Evolutionary conservation across 495 filamentous ascomycete species (phyloP).

Genomic region (Ascobolus immersus): DNA sequence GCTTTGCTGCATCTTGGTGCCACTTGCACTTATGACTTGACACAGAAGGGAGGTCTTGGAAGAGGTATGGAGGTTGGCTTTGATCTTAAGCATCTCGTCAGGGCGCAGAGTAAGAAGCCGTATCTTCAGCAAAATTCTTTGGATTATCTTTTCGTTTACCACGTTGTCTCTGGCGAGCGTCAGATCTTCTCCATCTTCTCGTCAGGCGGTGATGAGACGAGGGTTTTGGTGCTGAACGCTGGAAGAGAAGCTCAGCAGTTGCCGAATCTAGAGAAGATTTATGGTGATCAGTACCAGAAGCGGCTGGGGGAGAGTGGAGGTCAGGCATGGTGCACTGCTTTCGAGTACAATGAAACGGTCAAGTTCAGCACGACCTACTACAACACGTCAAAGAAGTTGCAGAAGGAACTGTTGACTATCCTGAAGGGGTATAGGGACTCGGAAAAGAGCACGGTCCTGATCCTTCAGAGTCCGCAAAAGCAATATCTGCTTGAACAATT

Average conservation of each 20-base stretch:
- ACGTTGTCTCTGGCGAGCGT: slow-evolving; percentile 65
- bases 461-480: slow-evolving; percentile 72
- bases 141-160: slow-evolving; percentile 72
- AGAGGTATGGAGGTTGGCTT: slow-evolving; percentile 86
- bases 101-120: slow-evolving; percentile 34
- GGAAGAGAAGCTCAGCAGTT: slow-evolving; percentile 50
- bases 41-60: slow-evolving; percentile 69
- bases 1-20: slow-evolving; percentile 75
- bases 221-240: slow-evolving; percentile 60
- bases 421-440: slow-evolving; percentile 73
- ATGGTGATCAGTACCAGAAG: slow-evolving; percentile 43
- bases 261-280: slow-evolving; percentile 77
- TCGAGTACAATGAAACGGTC: slow-evolving; percentile 68
- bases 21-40: slow-evolving; percentile 84
- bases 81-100: slow-evolving; percentile 50
- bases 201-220: slow-evolving; percentile 47
- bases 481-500: slow-evolving; percentile 60
- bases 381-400: slow-evolving; percentile 63
- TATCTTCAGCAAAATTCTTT: slow-evolving; percentile 48
- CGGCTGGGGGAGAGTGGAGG: slow-evolving; percentile 39
- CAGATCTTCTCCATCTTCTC: slow-evolving; percentile 91
- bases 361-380: slow-evolving; percentile 69
- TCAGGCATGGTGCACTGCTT: slow-evolving; percentile 46
- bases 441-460: slow-evolving; percentile 57
- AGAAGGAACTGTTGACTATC: slow-evolving; percentile 59